Conservation (phyloP, 176 grass and related monocot species). For the Musa schizocarpa region DNA sequence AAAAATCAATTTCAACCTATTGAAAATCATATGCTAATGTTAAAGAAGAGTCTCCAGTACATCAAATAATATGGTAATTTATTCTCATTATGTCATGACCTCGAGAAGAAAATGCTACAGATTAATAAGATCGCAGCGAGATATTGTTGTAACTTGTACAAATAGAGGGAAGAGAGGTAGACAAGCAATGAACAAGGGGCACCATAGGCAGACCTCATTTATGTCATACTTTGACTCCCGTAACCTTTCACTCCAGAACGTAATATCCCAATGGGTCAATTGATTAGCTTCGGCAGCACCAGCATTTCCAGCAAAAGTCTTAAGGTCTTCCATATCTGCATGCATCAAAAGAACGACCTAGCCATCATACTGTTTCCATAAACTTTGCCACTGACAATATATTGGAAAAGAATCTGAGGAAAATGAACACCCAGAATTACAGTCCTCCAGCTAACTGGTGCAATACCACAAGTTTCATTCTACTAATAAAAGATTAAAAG, state of each 20-base stretch:
- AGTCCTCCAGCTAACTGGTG: too few relatives aligned
- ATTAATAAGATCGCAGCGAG: background rate
- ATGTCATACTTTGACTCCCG: constrained; percentile 89
- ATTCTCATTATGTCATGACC: background rate
- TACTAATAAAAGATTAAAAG: too few relatives aligned
- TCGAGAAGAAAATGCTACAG: background rate
- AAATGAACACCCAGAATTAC: too few relatives aligned
- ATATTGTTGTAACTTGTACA: background rate
- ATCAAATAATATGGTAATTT: background rate
- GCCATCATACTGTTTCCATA: background rate
- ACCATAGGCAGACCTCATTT: constrained; percentile 56
- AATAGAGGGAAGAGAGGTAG: too few relatives aligned
- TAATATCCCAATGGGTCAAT: constrained; percentile 70
- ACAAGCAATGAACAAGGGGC: background rate
- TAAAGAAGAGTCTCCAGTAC: too few relatives aligned
- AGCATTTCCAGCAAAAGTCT: constrained; percentile 48
- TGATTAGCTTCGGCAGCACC: constrained; percentile 76
- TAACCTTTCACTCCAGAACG: constrained; percentile 91
- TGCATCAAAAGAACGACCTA: constrained; percentile 13
- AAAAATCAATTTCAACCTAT: background rate
- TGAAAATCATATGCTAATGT: too few relatives aligned
- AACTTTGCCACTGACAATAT: too few relatives aligned
- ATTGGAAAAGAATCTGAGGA: too few relatives aligned
- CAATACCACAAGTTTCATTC: too few relatives aligned
- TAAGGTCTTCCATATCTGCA: constrained; percentile 86